These are phyloP conservation scores for Cutaneotrichosporon spelunceum DNA, from an alignment of 1,284 basidiomycete species.

Conservation along the genomic window DNA sequence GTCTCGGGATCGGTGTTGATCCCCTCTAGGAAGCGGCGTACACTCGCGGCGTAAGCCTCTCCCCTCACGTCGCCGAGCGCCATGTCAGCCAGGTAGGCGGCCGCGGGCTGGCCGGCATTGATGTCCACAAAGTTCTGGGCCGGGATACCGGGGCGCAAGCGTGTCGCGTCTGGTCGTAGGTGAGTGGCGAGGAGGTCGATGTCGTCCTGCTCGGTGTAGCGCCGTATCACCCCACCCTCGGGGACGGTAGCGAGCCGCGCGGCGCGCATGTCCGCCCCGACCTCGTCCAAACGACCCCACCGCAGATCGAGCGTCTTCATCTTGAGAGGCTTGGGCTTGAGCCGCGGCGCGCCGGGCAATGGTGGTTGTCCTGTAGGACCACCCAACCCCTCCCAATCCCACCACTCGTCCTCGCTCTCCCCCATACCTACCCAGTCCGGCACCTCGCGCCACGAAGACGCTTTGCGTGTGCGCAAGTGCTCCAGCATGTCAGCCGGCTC, in stretches of 20 bases:
- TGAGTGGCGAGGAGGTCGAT: slow-evolving; percentile 33
- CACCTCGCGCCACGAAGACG: slow-evolving; percentile 16
- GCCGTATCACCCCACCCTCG: neutral
- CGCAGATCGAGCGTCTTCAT: slow-evolving; percentile 30
- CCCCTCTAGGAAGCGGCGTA: slow-evolving; percentile 42
- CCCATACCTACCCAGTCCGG: slow-evolving; percentile 42
- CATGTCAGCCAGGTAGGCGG: slow-evolving; percentile 35
- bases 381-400: slow-evolving; percentile 40
- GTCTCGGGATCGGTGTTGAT: slow-evolving; percentile 22
- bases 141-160: neutral
- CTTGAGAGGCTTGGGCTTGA: slow-evolving; percentile 24
- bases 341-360: slow-evolving; percentile 20
- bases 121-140: slow-evolving; percentile 33
- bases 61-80: slow-evolving; percentile 35
- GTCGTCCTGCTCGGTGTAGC: slow-evolving; percentile 19
- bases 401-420: slow-evolving; percentile 34
- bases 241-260: neutral
- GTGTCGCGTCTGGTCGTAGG: slow-evolving; percentile 25
- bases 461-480: slow-evolving; percentile 12
- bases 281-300: slow-evolving; percentile 38
- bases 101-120: slow-evolving; percentile 28
- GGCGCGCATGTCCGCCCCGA: slow-evolving; percentile 21
- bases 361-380: slow-evolving; percentile 38
- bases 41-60: slow-evolving; percentile 45
- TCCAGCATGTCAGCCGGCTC: slow-evolving; percentile 37